These are phyloP conservation scores for Xylaria venustula DNA, from an alignment of 495 filamentous ascomycete species.

Conservation along the genomic window DNA sequence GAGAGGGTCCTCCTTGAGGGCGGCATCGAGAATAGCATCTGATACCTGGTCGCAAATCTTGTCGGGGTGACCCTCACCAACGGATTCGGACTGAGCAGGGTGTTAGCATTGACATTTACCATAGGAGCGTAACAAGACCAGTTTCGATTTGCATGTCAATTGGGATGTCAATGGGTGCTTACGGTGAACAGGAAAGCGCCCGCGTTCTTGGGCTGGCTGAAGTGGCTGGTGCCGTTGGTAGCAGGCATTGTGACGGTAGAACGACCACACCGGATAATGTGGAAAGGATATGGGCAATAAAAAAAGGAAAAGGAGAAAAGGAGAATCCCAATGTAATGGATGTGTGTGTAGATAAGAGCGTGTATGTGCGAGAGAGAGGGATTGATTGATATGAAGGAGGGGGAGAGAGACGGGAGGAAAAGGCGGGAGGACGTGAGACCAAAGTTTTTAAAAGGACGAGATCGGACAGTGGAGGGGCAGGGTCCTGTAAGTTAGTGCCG, in stretches of 20 bases:
- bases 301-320: conserved; percentile 7
- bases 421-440: conserved; percentile 16
- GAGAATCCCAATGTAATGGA: conserved; percentile 8
- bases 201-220: conserved; percentile 50
- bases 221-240: conserved; percentile 48
- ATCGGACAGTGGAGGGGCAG: conserved; percentile 23
- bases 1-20: conserved; percentile 86
- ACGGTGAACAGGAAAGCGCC: conserved; percentile 95
- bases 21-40: conserved; percentile 98
- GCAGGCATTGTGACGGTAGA: conserved; percentile 57
- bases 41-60: conserved; percentile 99
- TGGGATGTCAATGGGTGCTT: too few relatives aligned
- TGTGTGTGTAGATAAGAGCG: conserved; percentile 25
- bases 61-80: conserved; percentile 96
- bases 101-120: neutral
- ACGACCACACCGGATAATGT: conserved; percentile 6
- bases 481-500: neutral
- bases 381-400: conserved; percentile 23
- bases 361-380: conserved; percentile 22
- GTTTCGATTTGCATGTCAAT: too few relatives aligned
- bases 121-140: too few relatives aligned
- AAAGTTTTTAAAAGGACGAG: conserved; percentile 18
- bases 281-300: neutral
- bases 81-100: conserved; percentile 74
- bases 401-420: conserved; percentile 19